Evolutionary conservation across 441 rosid genomes (phyloP).

Genomic region (Biscutella laevigata): DNA sequence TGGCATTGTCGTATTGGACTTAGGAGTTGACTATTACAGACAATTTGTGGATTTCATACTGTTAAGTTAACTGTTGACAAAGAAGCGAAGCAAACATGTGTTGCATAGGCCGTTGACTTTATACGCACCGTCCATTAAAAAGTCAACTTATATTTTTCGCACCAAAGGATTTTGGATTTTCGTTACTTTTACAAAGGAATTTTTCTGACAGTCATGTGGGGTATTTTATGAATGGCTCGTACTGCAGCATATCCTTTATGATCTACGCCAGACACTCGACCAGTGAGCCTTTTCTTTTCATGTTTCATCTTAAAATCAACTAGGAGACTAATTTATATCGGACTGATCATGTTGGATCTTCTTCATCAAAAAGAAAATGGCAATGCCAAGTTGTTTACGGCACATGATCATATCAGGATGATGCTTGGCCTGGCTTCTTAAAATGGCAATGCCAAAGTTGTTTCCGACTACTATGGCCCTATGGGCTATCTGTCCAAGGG

Average conservation of each 20-base stretch:
- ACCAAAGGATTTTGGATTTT: neutral
- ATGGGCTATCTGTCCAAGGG: too few species aligned
- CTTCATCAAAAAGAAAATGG: slow-evolving; percentile 24
- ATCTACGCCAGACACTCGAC: too few species aligned
- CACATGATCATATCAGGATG: slow-evolving; percentile 94
- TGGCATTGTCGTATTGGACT: slow-evolving; percentile 12
- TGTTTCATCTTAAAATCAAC: too few species aligned
- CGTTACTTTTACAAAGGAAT: neutral
- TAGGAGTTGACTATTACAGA: slow-evolving; percentile 21
- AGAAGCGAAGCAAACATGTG: slow-evolving; percentile 24
- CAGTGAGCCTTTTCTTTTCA: too few species aligned
- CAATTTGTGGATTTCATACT: slow-evolving; percentile 21
- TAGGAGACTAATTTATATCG: too few species aligned
- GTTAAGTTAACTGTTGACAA: slow-evolving; percentile 24
- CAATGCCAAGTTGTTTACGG: slow-evolving; percentile 85
- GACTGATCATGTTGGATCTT: too few species aligned
- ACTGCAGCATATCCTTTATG: too few species aligned
- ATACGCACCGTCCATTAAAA: slow-evolving; percentile 16
- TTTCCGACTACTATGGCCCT: too few species aligned
- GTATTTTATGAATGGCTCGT: neutral
- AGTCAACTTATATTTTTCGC: slow-evolving; percentile 7
- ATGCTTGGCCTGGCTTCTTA: slow-evolving; percentile 62
- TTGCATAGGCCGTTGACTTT: slow-evolving; percentile 23
- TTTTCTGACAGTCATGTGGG: slow-evolving; percentile 16
- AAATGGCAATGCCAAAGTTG: too few species aligned